Evolutionary conservation across 768 basidiomycete genomes (phyloP).

Genomic region (Pisolithus tinctorius): DNA sequence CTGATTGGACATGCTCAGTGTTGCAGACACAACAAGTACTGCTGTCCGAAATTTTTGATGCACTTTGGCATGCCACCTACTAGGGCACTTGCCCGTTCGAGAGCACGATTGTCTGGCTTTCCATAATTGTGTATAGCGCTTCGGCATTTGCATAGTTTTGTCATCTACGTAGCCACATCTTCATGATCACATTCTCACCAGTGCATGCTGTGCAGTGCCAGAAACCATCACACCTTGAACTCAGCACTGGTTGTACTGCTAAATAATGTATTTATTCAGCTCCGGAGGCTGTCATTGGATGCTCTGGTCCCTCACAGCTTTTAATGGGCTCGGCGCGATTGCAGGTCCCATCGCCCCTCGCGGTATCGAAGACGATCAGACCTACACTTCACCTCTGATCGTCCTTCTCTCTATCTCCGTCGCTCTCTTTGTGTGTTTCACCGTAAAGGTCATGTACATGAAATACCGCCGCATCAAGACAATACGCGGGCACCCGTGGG

Average conservation of each 20-base stretch:
- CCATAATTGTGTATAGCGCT: no score
- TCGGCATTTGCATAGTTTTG: no score
- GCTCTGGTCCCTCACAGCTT: neutral
- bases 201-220: no score
- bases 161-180: no score
- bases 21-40: no score
- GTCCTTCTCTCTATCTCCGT: constrained; percentile 11
- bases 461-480: constrained; percentile 21
- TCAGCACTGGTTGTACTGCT: neutral
- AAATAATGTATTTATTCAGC: neutral
- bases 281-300: neutral
- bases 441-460: constrained; percentile 22
- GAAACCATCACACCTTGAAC: no score
- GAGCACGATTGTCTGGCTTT: no score
- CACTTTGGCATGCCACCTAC: no score
- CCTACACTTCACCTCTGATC: constrained; percentile 9
- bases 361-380: neutral
- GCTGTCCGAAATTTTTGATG: no score
- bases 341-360: constrained; percentile 3
- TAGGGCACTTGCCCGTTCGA: no score
- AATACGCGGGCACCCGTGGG: constrained; percentile 12
- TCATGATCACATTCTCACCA: no score
- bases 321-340: neutral
- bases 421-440: constrained; percentile 11
- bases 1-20: no score